A percentile compares a stretch with the other conserved stretches of the same genome.
Conservation (phyloP, 1,139 yeast species). For the Taphrina flavorubra region DNA sequence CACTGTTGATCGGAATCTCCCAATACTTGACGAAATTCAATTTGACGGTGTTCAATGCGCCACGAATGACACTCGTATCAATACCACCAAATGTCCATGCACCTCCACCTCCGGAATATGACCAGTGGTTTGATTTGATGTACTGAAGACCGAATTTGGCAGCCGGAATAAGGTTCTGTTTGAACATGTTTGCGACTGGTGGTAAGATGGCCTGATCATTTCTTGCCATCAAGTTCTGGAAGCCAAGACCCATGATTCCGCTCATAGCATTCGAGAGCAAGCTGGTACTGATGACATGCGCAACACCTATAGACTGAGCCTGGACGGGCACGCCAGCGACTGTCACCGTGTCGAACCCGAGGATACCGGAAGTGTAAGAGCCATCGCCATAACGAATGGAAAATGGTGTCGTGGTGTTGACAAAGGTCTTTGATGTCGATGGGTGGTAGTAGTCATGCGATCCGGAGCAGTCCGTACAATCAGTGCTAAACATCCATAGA, state of each 20-base stretch:
- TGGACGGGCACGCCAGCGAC: slow-evolving; percentile 44
- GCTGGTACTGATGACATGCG: slow-evolving; percentile 13
- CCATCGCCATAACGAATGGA: slow-evolving; percentile 49
- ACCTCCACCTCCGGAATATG: slow-evolving; percentile 62
- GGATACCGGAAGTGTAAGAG: slow-evolving; percentile 49
- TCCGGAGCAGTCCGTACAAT: slow-evolving; percentile 46
- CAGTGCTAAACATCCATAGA: slow-evolving; percentile 55
- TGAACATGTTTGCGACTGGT: slow-evolving; percentile 31
- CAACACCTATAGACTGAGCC: slow-evolving; percentile 33
- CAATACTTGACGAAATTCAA: slow-evolving; percentile 99
- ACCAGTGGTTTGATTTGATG: slow-evolving; percentile 27
- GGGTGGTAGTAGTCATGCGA: slow-evolving; percentile 53
- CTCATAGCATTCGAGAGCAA: slow-evolving; percentile 29
- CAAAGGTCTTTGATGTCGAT: slow-evolving; percentile 47
- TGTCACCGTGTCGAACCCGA: slow-evolving; percentile 48
- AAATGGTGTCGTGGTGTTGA: slow-evolving; percentile 51
- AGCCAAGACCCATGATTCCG: slow-evolving; percentile 41
- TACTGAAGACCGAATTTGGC: slow-evolving; percentile 36
- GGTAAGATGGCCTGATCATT: slow-evolving; percentile 7
- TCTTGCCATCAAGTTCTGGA: slow-evolving; percentile 21
- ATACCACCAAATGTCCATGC: slow-evolving; percentile 93
- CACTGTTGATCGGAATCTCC: slow-evolving; percentile 92
- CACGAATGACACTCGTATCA: slow-evolving; percentile 73
- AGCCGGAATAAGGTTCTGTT: slow-evolving; percentile 21
- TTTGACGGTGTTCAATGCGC: slow-evolving; percentile 90